phyloP scores from a whole-genome alignment of 2,329 filamentous ascomycete genomes.

The Curvularia hawaiiensis region DNA sequence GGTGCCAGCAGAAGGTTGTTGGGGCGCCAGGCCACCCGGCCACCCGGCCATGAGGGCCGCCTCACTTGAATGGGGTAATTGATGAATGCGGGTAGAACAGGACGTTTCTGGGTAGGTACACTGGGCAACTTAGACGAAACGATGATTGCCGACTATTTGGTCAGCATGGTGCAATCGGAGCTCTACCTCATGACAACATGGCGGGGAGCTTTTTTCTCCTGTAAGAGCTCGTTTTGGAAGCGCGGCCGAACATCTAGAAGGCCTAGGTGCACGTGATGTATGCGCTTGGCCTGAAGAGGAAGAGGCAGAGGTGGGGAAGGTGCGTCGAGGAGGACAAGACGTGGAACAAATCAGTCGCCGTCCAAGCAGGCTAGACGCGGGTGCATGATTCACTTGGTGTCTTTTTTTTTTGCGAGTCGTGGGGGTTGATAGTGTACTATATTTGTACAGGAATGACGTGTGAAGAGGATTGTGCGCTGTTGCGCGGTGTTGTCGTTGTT shows the following conservation, averaged over 20 bases:
- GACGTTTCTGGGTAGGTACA: constrained; percentile 13
- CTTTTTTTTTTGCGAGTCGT: constrained; percentile 4
- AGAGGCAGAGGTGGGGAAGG: constrained; percentile 12
- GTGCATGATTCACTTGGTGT: not conserved
- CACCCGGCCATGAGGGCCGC: not conserved
- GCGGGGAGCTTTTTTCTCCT: constrained; percentile 3
- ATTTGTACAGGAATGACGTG: not conserved
- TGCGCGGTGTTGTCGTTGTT: constrained; percentile 29
- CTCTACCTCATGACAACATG: constrained; percentile 21
- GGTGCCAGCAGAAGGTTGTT: too few species aligned
- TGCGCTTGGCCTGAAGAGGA: constrained; percentile 3
- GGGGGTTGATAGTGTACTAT: not conserved
- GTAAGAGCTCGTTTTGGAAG: constrained; percentile 11
- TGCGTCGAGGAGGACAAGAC: constrained; percentile 11
- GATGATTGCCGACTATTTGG: constrained; percentile 30
- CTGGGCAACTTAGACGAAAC: constrained; percentile 13
- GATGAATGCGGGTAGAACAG: constrained; percentile 27
- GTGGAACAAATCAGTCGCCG: constrained; percentile 17
- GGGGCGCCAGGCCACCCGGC: too few species aligned
- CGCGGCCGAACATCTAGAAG: constrained; percentile 6
- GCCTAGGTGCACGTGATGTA: not conserved
- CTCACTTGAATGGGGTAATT: constrained; percentile 18
- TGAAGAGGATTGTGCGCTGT: constrained; percentile 18
- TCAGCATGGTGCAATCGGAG: constrained; percentile 27
- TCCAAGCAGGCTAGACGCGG: constrained; percentile 13